Base-by-base conservation (phyloP, 768 basidiomycete species). In the Hygrophorus pudorinus region DNA sequence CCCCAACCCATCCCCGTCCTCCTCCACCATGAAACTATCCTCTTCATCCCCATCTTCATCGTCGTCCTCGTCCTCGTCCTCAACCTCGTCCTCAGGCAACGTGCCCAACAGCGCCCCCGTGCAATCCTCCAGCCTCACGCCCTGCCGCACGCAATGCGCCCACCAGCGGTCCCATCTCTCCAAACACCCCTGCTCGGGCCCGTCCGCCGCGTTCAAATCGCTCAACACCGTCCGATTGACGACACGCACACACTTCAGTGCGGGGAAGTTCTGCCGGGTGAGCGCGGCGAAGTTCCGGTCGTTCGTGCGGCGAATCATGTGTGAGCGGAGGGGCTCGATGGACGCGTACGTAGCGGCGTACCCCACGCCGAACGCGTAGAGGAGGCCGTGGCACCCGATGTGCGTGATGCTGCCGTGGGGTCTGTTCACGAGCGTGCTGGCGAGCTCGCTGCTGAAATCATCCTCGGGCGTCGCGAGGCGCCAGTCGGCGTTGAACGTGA, bases 401-500 rank as follows among this genome's bases (percentile, higher is more conserved):
- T 74, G 71, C 0, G 57, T 68, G 48, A 87, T 73, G 33, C 71
- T 71, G 8, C 60, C 54, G 48, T 81, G 84, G 2, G 82, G 79
- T 8, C 62, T 64, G 44, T 67, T 64, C 8, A 71, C 69, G 7
- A 81, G 59, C 24, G 59, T 55, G 47, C 62, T 67, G 48, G 57
- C 62, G 17, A 48, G 51, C 31, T 62, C 56, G 35, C 39, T 31
- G 13, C 46, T 34, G 9, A 42, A 50, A 10, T 48, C 49, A 33
- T 49, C 49, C 16, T 48, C 46, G 3, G 42, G 33, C 2, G 52
- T 30, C 24, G 20, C 55, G 47, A 16, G 54, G 10, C 73, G 71
- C 84, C 85, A 86, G 56, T 88, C 85, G 20, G 71, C 76, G 55
- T 85, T 87, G 65, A 88, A 86, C 17, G 72, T 69, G 56, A 88